Base-by-base conservation (phyloP, 371 early-diverging fungal species). In the Mucor lusitanicus region DNA sequence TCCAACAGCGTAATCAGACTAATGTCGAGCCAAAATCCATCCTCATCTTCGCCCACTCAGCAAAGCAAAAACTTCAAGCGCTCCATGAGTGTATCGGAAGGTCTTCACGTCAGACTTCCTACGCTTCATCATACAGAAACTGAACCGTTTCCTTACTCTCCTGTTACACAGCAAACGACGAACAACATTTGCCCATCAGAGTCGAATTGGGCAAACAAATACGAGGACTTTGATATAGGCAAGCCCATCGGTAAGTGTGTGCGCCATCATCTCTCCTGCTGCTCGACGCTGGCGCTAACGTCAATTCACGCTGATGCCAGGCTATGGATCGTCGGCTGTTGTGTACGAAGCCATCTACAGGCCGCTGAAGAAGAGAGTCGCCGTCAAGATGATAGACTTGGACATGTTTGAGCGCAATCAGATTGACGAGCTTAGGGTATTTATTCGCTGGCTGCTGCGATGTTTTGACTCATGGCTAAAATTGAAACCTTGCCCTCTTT, bases 391-490 rank as follows among this genome's bases (percentile, higher is more conserved):
- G 74, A 94, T 96, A 70, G 95, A 96, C 73, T 73, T 96, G 71
- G 96, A 96, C 74, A 85, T 89, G 88, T 96, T 96, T 86, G 95
- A 95, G 71, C 85, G 95, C 19, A 93, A 94, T 76, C 96, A 96
- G 76, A 96, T 96, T 54, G 96, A 95, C 70, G 95, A 95, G 75
- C 86, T 96, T 56, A 72, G 96, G 75, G 91, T 92, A 85, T 70
- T 63, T 48, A 63, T 57, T 58, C 42, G 13, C 30, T 28, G 19
- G 17, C 19, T 39, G 15, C 27, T 37, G 37, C 50, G 50, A 23
- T 44, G 3, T 44, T 44, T 7, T 33, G 37, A 39, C 21, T 15
- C 3, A 35, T 63, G 27, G 27, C 54, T 63, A 61, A 48, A 28
- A 44, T 17, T 44, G 27, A 42, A 40, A 59, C 25, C n/a, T 11